These are phyloP conservation scores for Poronia punctata DNA, from an alignment of 495 filamentous ascomycete genomes.

Conservation along the genomic window DNA sequence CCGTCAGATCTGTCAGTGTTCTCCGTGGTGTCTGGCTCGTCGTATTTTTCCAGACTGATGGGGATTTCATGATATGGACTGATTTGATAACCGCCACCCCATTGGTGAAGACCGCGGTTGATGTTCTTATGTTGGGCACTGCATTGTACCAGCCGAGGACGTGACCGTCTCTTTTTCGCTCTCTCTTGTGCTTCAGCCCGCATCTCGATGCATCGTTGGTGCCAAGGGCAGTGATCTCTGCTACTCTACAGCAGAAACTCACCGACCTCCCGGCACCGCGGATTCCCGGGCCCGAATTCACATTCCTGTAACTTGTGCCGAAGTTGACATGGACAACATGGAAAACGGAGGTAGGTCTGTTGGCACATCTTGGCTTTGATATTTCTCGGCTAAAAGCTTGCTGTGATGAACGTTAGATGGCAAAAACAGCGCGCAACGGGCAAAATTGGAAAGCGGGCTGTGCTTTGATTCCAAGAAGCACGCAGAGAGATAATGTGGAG, in stretches of 20 bases:
- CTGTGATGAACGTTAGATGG: too few relatives aligned
- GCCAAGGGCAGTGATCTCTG: slow-evolving; percentile 10
- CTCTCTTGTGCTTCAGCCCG: not conserved
- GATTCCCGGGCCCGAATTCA: not conserved
- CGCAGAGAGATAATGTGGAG: too few relatives aligned
- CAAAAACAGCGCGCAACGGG: too few relatives aligned
- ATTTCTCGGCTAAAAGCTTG: not conserved
- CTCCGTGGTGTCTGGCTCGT: not conserved
- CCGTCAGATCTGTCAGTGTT: not conserved
- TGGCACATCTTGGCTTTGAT: slow-evolving; percentile 1
- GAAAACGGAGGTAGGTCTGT: slow-evolving; percentile 2
- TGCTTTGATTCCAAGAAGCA: too few relatives aligned
- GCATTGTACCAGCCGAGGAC: too few relatives aligned
- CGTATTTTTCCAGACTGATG: slow-evolving; percentile 6
- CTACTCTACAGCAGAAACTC: slow-evolving; percentile 8
- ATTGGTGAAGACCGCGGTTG: not conserved
- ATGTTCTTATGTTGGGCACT: too few relatives aligned
- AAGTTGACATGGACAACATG: slow-evolving; percentile 6
- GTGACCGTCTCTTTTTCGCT: not conserved
- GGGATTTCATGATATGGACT: slow-evolving; percentile 9
- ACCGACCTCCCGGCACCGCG: slow-evolving; percentile 6
- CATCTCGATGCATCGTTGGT: not conserved
- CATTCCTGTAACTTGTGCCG: slow-evolving; percentile 1
- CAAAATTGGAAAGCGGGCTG: too few relatives aligned
- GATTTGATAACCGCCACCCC: not conserved